These are phyloP conservation scores for Xylariaceae sp. DNA, from an alignment of 2,329 filamentous ascomycete genomes.

Conservation along the genomic window DNA sequence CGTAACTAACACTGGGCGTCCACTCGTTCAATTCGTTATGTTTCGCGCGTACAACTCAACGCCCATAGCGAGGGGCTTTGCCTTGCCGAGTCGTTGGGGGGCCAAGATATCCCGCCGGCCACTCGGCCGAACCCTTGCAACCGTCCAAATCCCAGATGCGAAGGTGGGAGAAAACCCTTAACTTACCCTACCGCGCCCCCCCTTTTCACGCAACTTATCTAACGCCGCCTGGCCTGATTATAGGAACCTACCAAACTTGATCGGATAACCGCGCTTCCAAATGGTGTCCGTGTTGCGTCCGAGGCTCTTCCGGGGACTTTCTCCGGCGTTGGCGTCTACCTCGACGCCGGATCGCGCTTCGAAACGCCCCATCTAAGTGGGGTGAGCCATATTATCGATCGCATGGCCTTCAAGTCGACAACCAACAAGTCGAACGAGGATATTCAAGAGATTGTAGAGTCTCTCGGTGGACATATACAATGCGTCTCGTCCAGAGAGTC, in stretches of 20 bases:
- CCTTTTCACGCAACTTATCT: neutral
- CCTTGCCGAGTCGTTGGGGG: conserved; percentile 19
- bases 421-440: conserved; percentile 65
- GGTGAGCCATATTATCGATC: conserved; percentile 93
- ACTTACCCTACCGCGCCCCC: neutral
- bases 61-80: conserved; percentile 21
- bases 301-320: conserved; percentile 93
- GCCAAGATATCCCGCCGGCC: conserved; percentile 15
- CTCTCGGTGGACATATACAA: conserved; percentile 89
- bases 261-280: conserved; percentile 78
- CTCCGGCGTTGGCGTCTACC: conserved; percentile 88
- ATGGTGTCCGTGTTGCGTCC: conserved; percentile 90
- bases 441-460: conserved; percentile 83
- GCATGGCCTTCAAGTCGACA: conserved; percentile 90
- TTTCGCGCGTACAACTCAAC: conserved; percentile 26
- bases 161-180: conserved; percentile 18
- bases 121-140: conserved; percentile 23
- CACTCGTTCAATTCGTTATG: conserved; percentile 19
- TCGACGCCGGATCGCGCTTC: conserved; percentile 91
- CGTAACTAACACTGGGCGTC: conserved; percentile 12
- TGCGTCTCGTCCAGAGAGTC: conserved; percentile 93
- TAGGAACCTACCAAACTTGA: conserved; percentile 84
- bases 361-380: conserved; percentile 81
- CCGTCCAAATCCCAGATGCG: conserved; percentile 23
- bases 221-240: conserved; percentile 1